Evolutionary conservation across 768 basidiomycete species (phyloP), one percentile per base, ranked within the genome.

Genomic region (Lactarius pseudohatsudake): DNA sequence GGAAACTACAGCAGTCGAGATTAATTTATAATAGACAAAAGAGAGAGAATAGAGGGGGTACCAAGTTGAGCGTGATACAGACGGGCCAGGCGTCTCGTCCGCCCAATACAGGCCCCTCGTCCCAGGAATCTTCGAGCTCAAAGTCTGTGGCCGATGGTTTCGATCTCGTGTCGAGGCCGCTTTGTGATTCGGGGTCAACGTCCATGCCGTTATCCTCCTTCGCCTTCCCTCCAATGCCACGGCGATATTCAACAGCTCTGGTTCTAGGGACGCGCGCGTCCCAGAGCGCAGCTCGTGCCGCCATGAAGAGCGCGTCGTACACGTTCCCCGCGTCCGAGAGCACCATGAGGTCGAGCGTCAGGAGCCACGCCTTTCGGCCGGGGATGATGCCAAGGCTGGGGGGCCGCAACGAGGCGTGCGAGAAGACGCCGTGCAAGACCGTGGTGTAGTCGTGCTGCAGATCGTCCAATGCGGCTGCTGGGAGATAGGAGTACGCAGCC

Each of bases 61-160:
- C 92, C 30, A 93, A 70, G 68, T 94, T 93, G 61, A 95, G 74
- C 1, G 92, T 93, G 30, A 94, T 77, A 67, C 86, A 86, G 4
- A 95, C 80, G 0, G 93, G 94, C 86, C 93, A 90, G 15, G 73
- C 70, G 2, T 89, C 84, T 67, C 86, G 79, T 2, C 86, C 87
- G 45, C 79, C 81, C 34, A 94, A 72, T 20, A 79, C 75, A 64
- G 87, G 88, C 0, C 94, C 94, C 69, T 92, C 91, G 72, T 92
- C 92, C 91, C 91, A 93, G 68, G 88, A 91, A 74, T 96, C 93
- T 13, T 86, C 82, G 26, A 95, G 81, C 77, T 96, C 94, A 70
- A 95, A 95, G 75, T 96, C 94, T 10, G 85, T 84, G 13, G 86
- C 89, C 10, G 76, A 75, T 28, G 74, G 74, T 43, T 79, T 75